These are phyloP conservation scores for Macrophomina pseudophaseolina DNA, from an alignment of 2,329 filamentous ascomycete species.

Conservation along the genomic window DNA sequence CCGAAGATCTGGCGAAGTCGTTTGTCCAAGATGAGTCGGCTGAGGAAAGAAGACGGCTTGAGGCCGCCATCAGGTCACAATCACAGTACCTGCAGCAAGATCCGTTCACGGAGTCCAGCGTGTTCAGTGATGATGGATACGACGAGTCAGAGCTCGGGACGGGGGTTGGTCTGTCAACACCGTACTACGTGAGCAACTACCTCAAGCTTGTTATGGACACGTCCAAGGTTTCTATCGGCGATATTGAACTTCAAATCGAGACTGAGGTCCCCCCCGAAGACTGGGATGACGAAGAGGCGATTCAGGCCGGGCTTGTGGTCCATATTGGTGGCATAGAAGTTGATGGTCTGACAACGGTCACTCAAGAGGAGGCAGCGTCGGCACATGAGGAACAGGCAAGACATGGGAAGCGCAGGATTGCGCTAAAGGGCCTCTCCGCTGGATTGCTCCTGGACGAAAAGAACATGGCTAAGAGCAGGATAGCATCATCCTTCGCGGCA, in stretches of 20 bases:
- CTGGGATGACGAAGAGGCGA: slow-evolving; percentile 64
- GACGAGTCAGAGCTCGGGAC: slow-evolving; percentile 24
- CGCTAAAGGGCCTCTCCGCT: slow-evolving; percentile 67
- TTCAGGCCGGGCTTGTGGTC: slow-evolving; percentile 44
- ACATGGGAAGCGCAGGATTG: slow-evolving; percentile 69
- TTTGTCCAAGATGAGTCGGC: slow-evolving; percentile 75
- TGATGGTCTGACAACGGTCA: slow-evolving; percentile 60
- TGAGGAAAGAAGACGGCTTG: slow-evolving; percentile 69
- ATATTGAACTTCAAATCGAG: slow-evolving; percentile 70
- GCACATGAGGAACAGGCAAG: slow-evolving; percentile 45
- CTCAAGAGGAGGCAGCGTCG: slow-evolving; percentile 27
- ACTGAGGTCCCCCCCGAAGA: slow-evolving; percentile 50
- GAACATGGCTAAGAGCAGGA: slow-evolving; percentile 22
- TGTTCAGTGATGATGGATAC: slow-evolving; percentile 57
- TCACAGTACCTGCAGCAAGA: slow-evolving; percentile 64
- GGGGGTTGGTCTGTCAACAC: slow-evolving; percentile 63
- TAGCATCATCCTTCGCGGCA: neutral
- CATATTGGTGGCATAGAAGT: slow-evolving; percentile 68
- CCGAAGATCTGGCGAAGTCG: slow-evolving; percentile 75
- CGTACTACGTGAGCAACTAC: slow-evolving; percentile 72
- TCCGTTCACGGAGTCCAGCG: slow-evolving; percentile 49
- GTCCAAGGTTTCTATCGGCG: slow-evolving; percentile 68
- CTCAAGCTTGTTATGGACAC: slow-evolving; percentile 76
- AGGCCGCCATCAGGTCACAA: slow-evolving; percentile 70
- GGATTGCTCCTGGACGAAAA: slow-evolving; percentile 48